Evolutionary conservation across 2,329 filamentous ascomycete species (phyloP), one percentile per base, ranked within the genome.

Genomic region (Colletotrichum theobromicola): DNA sequence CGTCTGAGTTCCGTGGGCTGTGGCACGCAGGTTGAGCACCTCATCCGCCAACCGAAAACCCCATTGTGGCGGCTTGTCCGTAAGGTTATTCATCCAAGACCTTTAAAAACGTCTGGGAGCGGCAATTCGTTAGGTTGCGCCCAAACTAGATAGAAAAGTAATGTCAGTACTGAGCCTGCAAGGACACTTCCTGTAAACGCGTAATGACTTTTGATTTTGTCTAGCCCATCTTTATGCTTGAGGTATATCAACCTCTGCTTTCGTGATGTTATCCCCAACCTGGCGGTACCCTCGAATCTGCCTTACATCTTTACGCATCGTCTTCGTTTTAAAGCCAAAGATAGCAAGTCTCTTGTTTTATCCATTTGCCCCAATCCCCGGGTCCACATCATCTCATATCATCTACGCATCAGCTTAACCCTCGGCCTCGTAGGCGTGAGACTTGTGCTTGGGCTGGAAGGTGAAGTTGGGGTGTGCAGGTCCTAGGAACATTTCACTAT

Each of bases 401-500:
- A 21, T 18, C 13, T 32, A 7, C 7, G 30, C 42, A 46, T 2
- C 42, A 30, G 6, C 15, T 32, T 84, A 93, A 63, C 93, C 93
- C 81, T 95, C 93, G 2, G 92, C 93, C 83, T 95, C 95, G 63
- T 98, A 98, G 67, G 93, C 91, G 82, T 98, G 97, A 61, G 95
- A 97, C 88, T 98, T 98, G 88, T 99, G 97, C 88, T 99, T 99
- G 4, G 97, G 97, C 85, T 96, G 92, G 85, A 98, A 99, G 78
- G 94, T 93, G 89, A 98, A 99, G 79, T 94, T 93, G 50, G 94
- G 92, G 78, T 98, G 95, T 8, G 95, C 94, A 60, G 95, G 95
- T 9, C 97, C 97, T 21, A 99, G 89, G 87, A 97, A 99, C 95
- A 99, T 98, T 83, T 99, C 97, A 83, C 96, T 98, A 75, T 66